Conservation (phyloP, 2,329 filamentous ascomycete genomes). For the Teratosphaeriaceae sp. region DNA sequence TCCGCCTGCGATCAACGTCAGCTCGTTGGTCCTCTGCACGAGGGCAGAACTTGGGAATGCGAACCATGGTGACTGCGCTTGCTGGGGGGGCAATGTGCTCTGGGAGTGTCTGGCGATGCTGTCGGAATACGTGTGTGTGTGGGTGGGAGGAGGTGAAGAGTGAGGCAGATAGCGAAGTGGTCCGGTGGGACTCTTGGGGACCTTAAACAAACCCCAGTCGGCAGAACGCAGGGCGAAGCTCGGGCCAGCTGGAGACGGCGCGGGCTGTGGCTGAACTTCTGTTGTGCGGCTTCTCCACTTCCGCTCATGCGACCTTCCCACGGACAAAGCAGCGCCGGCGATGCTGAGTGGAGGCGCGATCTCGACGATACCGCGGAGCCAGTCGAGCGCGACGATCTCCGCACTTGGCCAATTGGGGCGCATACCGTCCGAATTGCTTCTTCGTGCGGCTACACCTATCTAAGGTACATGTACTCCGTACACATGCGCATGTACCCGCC, state of each 20-base stretch:
- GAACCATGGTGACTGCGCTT: constrained; percentile 4
- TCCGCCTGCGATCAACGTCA: constrained; percentile 14
- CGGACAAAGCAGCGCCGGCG: background rate
- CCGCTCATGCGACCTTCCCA: background rate
- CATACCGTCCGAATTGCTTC: background rate
- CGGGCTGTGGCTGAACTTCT: too few species aligned
- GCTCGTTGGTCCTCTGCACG: constrained; percentile 1
- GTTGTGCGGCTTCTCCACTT: too few species aligned
- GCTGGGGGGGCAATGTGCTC: background rate
- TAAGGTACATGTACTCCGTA: too few species aligned
- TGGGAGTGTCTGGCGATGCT: background rate
- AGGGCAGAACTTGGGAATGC: background rate
- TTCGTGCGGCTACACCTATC: background rate
- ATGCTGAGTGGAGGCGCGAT: background rate
- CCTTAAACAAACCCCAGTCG: background rate
- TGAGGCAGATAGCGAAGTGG: background rate
- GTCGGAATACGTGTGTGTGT: too few species aligned
- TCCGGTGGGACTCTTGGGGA: background rate
- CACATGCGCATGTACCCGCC: too few species aligned
- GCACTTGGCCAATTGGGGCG: background rate
- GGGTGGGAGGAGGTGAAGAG: background rate
- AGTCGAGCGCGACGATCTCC: background rate
- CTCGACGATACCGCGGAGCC: background rate
- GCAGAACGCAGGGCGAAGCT: background rate
- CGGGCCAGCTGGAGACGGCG: too few species aligned